Base-by-base conservation (phyloP, 2,329 filamentous ascomycete genomes). In the Microcyclosporella mali region DNA sequence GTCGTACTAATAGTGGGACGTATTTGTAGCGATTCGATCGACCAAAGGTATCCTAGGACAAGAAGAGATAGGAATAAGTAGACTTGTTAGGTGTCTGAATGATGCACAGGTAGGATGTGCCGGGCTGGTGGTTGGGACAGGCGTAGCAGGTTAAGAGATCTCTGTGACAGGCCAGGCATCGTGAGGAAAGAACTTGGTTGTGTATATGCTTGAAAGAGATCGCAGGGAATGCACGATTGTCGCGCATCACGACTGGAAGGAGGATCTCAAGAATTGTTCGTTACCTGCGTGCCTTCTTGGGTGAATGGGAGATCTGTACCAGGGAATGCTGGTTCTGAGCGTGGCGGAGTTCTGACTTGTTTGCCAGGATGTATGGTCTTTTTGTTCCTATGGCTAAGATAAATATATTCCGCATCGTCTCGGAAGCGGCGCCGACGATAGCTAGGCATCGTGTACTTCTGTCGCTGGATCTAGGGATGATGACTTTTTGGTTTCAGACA, bases 121-220 rank as follows among this genome's bases (percentile, higher is more conserved):
- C n/a, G n/a, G n/a, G n/a, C n/a, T n/a, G n/a, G n/a, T 25, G 4
- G 21, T 25, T 25, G 21, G 21, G 9, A 25, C 6, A 25, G 4
- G 29, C 32, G 37, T 40, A 19, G 37, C 37, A 30, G 21, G 21
- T 17, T 17, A 10, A 18, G 40, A 42, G 33, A 37, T 33, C 37
- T 42, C 28, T 9, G 33, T 37, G 25, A 42, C 40, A 37, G 33
- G 21, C 6, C 21, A 25, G 21, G 9, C 21, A 25, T 25, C 21
- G 21, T 4, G 9, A 25, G 21, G 21, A 25, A 25, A 25, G 21
- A 25, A 25, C 21, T 25, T 25, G 21, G 21, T 25, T 25, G 21
- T 41, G 40, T 21, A 17, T 12, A 36, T 11, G 33, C 16, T 36
- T 21, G 25, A 3, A 36, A 17, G 33, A 17, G 33, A 19, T 36